Percentiles rank a stretch among this genome's conserved stretches.
phyloP scores from a whole-genome alignment of 345 rosid genomes.

The Stellera chamaejasme region DNA sequence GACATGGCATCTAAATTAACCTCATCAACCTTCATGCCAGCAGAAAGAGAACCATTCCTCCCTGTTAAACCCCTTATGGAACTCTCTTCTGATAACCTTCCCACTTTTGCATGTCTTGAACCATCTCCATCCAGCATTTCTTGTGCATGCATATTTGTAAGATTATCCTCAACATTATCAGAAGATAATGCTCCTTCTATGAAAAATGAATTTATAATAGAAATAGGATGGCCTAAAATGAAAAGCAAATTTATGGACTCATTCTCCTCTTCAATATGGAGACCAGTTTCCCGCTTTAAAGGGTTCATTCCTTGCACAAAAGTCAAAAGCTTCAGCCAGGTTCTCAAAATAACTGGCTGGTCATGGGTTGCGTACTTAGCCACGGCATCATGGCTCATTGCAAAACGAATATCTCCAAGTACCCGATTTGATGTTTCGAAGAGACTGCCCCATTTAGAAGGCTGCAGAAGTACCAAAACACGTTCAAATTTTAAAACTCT shows the following conservation, averaged over 20 bases:
- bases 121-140: slow-evolving; percentile 45
- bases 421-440: slow-evolving; percentile 58
- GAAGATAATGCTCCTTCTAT: slow-evolving; percentile 73
- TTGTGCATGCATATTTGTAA: slow-evolving; percentile 19
- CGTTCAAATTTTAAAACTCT: too few species aligned
- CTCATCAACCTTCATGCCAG: slow-evolving; percentile 31
- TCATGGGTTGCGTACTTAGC: slow-evolving; percentile 53
- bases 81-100: slow-evolving; percentile 65
- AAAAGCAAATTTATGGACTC: slow-evolving; percentile 51
- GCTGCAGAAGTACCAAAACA: slow-evolving; percentile 34
- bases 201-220: slow-evolving; percentile 64
- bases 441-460: slow-evolving; percentile 55
- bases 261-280: slow-evolving; percentile 62
- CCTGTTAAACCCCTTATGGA: slow-evolving; percentile 50
- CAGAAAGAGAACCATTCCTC: slow-evolving; percentile 33
- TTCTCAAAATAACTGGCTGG: slow-evolving; percentile 48
- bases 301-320: slow-evolving; percentile 86
- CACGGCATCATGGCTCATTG: slow-evolving; percentile 66
- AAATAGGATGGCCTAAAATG: slow-evolving; percentile 48
- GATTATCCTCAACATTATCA: slow-evolving; percentile 25
- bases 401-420: slow-evolving; percentile 73
- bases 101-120: slow-evolving; percentile 75
- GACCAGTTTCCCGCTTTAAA: slow-evolving; percentile 79
- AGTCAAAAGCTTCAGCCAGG: slow-evolving; percentile 75
- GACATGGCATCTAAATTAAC: slow-evolving; percentile 18